A percentile compares a stretch with the other conserved stretches of the same genome.
These are phyloP conservation scores for Thraustotheca clavata DNA, from an alignment of 352 stramenopile species.

Conservation along the genomic window DNA sequence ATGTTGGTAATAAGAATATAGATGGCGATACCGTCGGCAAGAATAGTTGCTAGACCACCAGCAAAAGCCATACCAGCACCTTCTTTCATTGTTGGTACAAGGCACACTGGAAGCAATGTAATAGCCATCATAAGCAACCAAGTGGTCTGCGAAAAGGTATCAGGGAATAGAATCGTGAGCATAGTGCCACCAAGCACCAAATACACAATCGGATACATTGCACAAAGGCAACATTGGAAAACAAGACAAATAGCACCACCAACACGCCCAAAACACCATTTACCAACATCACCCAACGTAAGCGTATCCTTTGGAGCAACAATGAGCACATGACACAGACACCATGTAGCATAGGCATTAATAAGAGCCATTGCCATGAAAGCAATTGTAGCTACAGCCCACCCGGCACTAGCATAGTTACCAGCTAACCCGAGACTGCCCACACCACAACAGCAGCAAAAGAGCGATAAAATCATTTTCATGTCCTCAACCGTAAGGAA, in stretches of 20 bases:
- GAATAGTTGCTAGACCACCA: constrained; percentile 26
- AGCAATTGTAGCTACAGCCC: not conserved
- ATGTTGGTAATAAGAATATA: constrained; percentile 19
- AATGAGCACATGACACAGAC: constrained; percentile 43
- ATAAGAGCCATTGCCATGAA: constrained; percentile 12
- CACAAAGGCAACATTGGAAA: constrained; percentile 17
- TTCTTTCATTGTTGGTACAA: constrained; percentile 24
- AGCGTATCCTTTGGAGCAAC: constrained; percentile 38
- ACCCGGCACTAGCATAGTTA: constrained; percentile 36
- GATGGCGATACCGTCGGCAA: constrained; percentile 22
- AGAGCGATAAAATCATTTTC: constrained; percentile 21
- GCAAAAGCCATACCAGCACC: not conserved
- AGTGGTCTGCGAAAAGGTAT: constrained; percentile 1
- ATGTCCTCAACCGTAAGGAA: constrained; percentile 24
- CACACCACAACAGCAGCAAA: constrained; percentile 29
- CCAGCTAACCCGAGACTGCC: constrained; percentile 58
- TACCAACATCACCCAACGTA: constrained; percentile 50
- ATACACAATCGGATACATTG: constrained; percentile 19
- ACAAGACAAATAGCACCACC: constrained; percentile 43
- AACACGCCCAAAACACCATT: constrained; percentile 38
- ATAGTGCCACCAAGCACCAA: constrained; percentile 22
- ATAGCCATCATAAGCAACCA: constrained; percentile 25
- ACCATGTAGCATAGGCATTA: constrained; percentile 15
- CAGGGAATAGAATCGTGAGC: constrained; percentile 15
- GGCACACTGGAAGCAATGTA: constrained; percentile 18